phyloP scores from a whole-genome alignment of 2,329 filamentous ascomycete genomes.

The Colletotrichum godetiae region DNA sequence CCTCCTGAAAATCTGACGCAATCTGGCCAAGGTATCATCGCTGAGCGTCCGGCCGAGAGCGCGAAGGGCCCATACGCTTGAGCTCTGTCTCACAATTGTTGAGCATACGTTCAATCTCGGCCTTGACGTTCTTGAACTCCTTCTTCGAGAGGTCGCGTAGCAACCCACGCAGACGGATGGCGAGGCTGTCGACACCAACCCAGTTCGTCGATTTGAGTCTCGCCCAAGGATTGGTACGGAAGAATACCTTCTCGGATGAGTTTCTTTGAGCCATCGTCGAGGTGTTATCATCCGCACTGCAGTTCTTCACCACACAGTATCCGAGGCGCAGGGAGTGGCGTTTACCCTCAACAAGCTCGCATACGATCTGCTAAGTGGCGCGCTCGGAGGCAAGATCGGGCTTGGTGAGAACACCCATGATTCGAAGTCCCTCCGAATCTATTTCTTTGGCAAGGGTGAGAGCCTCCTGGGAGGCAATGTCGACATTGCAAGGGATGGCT shows the following conservation, averaged over 20 bases:
- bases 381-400: conserved; percentile 64
- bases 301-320: conserved; percentile 61
- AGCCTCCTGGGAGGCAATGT: conserved; percentile 56
- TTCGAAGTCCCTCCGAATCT: conserved; percentile 54
- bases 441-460: conserved; percentile 47
- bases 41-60: conserved; percentile 44
- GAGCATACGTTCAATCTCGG: conserved; percentile 6
- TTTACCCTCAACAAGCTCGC: conserved; percentile 55
- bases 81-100: conserved; percentile 31
- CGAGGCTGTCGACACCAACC: conserved; percentile 50
- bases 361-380: conserved; percentile 49
- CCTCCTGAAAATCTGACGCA: conserved; percentile 44
- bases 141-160: conserved; percentile 53
- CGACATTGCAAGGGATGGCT: conserved; percentile 53
- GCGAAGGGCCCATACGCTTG: conserved; percentile 44
- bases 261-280: conserved; percentile 46
- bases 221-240: conserved; percentile 49
- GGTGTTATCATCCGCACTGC: conserved; percentile 45
- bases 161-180: conserved; percentile 47
- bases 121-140: conserved; percentile 19
- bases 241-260: conserved; percentile 50
- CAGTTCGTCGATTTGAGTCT: conserved; percentile 42
- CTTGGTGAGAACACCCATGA: conserved; percentile 67
- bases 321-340: conserved; percentile 56
- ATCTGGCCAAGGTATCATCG: conserved; percentile 48